Percentiles rank a stretch among this genome's conserved stretches.
phyloP scores from a whole-genome alignment of 2,329 filamentous ascomycete species.

The Rosellinia necatrix region DNA sequence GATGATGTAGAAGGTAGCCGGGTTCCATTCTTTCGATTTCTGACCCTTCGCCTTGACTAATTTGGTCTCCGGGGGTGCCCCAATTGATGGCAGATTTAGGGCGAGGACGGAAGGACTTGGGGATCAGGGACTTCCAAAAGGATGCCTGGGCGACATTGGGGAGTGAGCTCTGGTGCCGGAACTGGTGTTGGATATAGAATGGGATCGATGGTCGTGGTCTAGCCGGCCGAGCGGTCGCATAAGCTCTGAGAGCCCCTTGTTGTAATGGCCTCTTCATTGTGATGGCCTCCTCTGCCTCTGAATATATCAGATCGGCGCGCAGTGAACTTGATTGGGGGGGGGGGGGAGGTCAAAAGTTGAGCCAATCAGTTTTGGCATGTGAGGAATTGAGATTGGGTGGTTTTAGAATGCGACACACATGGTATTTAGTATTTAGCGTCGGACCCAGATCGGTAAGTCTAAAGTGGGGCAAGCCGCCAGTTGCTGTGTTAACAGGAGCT shows the following conservation, averaged over 20 bases:
- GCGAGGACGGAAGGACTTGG: constrained; percentile 64
- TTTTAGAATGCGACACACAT: background rate
- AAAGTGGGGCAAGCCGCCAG: background rate
- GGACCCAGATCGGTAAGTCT: background rate
- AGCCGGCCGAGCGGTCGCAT: constrained; percentile 15
- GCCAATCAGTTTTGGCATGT: background rate
- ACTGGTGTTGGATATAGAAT: constrained; percentile 19
- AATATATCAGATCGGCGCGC: background rate
- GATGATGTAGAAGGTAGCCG: constrained; percentile 79
- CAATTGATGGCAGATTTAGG: constrained; percentile 42
- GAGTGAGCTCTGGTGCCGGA: constrained; percentile 44
- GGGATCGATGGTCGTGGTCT: background rate
- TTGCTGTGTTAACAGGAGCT: constrained; percentile 25
- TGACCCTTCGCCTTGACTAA: constrained; percentile 43
- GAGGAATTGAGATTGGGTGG: background rate
- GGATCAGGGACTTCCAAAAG: constrained; percentile 73
- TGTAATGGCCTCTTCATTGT: constrained; percentile 29
- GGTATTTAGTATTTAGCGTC: background rate
- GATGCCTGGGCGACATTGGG: constrained; percentile 60
- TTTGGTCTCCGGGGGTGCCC: constrained; percentile 23
- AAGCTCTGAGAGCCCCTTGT: constrained; percentile 24
- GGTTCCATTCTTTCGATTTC: constrained; percentile 73
- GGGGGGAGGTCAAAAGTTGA: background rate
- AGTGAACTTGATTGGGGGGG: no score
- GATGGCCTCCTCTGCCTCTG: no score